Percentiles rank a stretch among this genome's conserved stretches.
phyloP scores from a whole-genome alignment of 306 rosid species.

The Lathyrus oleraceus region DNA sequence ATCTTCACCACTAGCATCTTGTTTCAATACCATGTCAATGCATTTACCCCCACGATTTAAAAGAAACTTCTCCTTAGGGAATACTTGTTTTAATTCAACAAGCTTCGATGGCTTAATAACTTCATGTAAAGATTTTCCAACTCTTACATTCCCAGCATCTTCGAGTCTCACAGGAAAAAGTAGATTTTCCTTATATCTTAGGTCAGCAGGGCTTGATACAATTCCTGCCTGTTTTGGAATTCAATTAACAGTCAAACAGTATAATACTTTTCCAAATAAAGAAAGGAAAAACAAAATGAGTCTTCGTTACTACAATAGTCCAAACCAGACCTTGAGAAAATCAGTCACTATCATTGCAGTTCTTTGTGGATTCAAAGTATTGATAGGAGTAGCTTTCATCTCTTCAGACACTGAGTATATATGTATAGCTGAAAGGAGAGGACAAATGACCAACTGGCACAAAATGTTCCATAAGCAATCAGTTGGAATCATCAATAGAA shows the following conservation, averaged over 20 bases:
- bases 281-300: conserved; percentile 12
- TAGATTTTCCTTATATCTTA: conserved; percentile 81
- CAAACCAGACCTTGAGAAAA: conserved; percentile 64
- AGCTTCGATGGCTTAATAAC: conserved; percentile 76
- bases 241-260: conserved; percentile 24
- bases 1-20: conserved; percentile 83
- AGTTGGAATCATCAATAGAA: conserved; percentile 35
- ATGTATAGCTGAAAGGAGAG: conserved; percentile 77
- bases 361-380: conserved; percentile 90
- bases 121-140: conserved; percentile 64
- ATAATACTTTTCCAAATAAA: neutral
- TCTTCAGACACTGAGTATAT: conserved; percentile 80
- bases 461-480: conserved; percentile 36
- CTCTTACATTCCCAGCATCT: conserved; percentile 84
- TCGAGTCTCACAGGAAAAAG: conserved; percentile 65
- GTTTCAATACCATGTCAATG: conserved; percentile 77
- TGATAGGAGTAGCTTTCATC: conserved; percentile 86
- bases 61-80: conserved; percentile 78
- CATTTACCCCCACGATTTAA: conserved; percentile 47
- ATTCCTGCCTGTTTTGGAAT: conserved; percentile 55
- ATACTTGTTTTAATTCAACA: conserved; percentile 53
- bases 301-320: neutral
- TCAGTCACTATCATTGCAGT: conserved; percentile 88
- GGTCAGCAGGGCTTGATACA: conserved; percentile 81
- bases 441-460: conserved; percentile 68